Conservation (phyloP, 2,329 filamentous ascomycete species). For the Sarocladium brachiariae region DNA sequence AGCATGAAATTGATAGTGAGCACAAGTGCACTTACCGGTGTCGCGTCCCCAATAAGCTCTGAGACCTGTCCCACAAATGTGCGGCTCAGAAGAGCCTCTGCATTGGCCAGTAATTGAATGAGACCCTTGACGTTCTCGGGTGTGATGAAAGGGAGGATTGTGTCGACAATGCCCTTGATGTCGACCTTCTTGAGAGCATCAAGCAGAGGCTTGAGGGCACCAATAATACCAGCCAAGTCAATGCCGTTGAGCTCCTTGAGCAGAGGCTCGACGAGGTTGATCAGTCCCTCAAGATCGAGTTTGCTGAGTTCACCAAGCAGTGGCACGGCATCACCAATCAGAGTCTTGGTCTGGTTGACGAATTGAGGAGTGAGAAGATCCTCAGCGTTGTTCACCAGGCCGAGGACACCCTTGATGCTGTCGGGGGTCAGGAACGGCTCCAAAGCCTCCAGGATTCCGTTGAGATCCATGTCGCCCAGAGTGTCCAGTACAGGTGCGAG, state of each 20-base stretch:
- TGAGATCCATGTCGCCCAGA: slow-evolving; percentile 22
- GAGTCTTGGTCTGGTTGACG: slow-evolving; percentile 33
- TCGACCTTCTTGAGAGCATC: slow-evolving; percentile 31
- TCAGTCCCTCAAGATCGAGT: slow-evolving; percentile 30
- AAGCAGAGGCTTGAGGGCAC: slow-evolving; percentile 29
- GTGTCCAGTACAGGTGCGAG: slow-evolving; percentile 25
- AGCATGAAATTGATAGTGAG: no score
- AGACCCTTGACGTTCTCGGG: slow-evolving; percentile 30
- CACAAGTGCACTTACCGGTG: slow-evolving; percentile 27
- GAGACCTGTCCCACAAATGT: slow-evolving; percentile 35
- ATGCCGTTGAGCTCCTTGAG: slow-evolving; percentile 27
- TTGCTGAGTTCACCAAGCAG: slow-evolving; percentile 27
- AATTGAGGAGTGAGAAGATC: slow-evolving; percentile 30
- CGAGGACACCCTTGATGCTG: slow-evolving; percentile 27
- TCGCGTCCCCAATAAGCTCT: slow-evolving; percentile 36
- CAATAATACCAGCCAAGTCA: slow-evolving; percentile 26
- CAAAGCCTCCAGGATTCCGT: slow-evolving; percentile 25
- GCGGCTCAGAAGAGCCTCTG: slow-evolving; percentile 28
- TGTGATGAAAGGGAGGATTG: slow-evolving; percentile 33
- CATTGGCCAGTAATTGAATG: slow-evolving; percentile 30
- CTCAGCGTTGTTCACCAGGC: slow-evolving; percentile 30
- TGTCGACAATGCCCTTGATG: slow-evolving; percentile 27
- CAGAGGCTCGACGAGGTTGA: slow-evolving; percentile 28
- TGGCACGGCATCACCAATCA: slow-evolving; percentile 30
- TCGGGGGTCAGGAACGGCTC: slow-evolving; percentile 27